Evolutionary conservation across 2,329 filamentous ascomycete genomes (phyloP).

Genomic region (Helminthosporium solani): DNA sequence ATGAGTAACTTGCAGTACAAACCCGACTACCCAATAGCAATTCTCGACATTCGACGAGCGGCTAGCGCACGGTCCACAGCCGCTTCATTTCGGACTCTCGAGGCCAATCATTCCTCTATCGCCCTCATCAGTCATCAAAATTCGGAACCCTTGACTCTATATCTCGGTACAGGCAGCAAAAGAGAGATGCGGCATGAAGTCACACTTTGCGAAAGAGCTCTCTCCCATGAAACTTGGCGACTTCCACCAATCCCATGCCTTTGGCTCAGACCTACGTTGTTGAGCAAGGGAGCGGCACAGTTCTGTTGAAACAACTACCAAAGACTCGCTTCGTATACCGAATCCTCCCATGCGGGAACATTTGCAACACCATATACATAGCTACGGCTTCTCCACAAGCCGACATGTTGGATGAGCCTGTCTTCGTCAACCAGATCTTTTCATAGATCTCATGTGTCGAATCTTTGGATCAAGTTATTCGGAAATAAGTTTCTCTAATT

Average conservation of each 20-base stretch:
- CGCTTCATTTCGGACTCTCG: background rate
- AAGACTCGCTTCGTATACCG: background rate
- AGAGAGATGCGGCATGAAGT: background rate
- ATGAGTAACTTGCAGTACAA: background rate
- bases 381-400: background rate
- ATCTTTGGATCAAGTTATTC: background rate
- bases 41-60: background rate
- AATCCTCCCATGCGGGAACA: background rate
- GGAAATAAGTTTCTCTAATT: background rate
- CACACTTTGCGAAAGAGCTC: background rate
- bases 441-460: constrained; percentile 2
- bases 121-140: background rate
- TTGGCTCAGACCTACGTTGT: background rate
- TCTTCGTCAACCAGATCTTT: constrained; percentile 3
- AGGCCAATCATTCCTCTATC: constrained; percentile 1
- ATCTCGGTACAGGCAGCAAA: background rate
- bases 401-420: background rate
- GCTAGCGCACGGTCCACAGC: constrained; percentile 1
- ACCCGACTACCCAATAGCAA: background rate
- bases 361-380: constrained; percentile 1
- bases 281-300: constrained; percentile 6
- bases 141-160: background rate
- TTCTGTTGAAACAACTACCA: background rate
- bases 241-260: constrained; percentile 1
- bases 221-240: background rate